Base-by-base conservation (phyloP, 2,329 filamentous ascomycete genomes). In the Aureobasidium vineae region DNA sequence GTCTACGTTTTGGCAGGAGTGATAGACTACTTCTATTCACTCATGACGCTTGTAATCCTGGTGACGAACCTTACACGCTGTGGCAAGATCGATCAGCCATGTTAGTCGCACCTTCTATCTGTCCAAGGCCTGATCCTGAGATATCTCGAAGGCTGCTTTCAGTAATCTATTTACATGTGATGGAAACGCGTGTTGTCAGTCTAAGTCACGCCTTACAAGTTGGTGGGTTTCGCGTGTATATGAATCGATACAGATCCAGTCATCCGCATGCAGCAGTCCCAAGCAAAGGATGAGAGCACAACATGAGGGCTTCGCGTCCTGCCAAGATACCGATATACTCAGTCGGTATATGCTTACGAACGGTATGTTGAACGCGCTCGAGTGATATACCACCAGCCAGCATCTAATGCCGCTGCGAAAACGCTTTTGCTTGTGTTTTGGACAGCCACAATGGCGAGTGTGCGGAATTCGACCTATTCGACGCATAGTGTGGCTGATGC, bases 401-500 rank as follows among this genome's bases (percentile, higher is more conserved):
- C 23, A 3, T 49, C 36, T 63, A 16, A 16, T 21, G 16, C 13
- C n/a, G n/a, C 31, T 11, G n/a, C 21, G 26, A n/a, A 50, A 5
- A 8, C 8, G 8, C 21, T 26, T 21, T 26, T 26, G 40, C 19
- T 59, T 33, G 40, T 59, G 41, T 47, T 19, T 10, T 21, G 2
- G 13, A 13, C 23, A 23, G 56, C 11, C 56, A 59, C 45, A 52
- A 63, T 63, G 59, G 28, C 31, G 1, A 63, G 45, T 16, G 36
- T 15, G n/a, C 33, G 59, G 4, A 21, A 50, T 13, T 63, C 59
- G 33, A 52, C 15, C 3, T 52, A 31, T 16, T 41, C 59, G 7
- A 52, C 36, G 5, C 59, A 63, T 43, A 63, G 59, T 52, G 33
- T 28, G 33, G 59, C 59, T 45, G 59, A 63, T 52, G 45, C 43